Evolutionary conservation across 2,329 filamentous ascomycete genomes (phyloP).

Genomic region (Claviceps digitariae): DNA sequence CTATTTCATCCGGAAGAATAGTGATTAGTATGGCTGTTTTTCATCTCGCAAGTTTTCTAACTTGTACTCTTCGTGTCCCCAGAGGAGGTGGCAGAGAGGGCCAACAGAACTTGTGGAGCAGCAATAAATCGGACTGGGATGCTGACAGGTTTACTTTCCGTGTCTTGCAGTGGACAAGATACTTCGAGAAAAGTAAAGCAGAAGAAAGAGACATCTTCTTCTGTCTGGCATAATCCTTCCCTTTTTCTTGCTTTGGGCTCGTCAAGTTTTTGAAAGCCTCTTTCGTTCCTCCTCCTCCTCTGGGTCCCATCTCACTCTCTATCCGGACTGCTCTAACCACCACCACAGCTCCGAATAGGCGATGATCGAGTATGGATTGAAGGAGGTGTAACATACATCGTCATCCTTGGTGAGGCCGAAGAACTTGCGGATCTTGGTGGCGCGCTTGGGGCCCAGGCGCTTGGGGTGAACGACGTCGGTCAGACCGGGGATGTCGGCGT

Average conservation of each 20-base stretch:
- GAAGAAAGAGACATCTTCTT: neutral
- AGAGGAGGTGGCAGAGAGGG: neutral
- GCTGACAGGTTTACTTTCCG: neutral
- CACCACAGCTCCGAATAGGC: conserved; percentile 49
- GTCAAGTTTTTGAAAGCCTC: neutral
- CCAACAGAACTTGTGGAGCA: neutral
- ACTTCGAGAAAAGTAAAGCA: neutral
- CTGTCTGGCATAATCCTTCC: neutral
- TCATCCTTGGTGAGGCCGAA: conserved; percentile 99
- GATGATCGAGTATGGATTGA: conserved; percentile 47
- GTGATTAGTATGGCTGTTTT: conserved; percentile 22
- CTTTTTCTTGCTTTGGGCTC: neutral
- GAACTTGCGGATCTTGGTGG: conserved; percentile 99
- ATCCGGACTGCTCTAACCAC: conserved; percentile 32
- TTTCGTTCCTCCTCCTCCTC: conserved; percentile 2
- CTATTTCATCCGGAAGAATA: conserved; percentile 32
- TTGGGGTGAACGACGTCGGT: conserved; percentile 98
- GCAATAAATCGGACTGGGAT: neutral
- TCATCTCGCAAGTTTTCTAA: neutral
- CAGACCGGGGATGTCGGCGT: conserved; percentile 82
- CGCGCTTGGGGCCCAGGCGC: conserved; percentile 98
- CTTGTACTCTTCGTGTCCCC: conserved; percentile 11
- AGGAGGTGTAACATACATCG: conserved; percentile 71
- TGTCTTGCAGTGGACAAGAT: neutral
- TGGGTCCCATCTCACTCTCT: conserved; percentile 43